Evolutionary conservation across 2,329 filamentous ascomycete species (phyloP), one percentile per base, ranked within the genome.

Genomic region (Sarocladiaceae sp.): DNA sequence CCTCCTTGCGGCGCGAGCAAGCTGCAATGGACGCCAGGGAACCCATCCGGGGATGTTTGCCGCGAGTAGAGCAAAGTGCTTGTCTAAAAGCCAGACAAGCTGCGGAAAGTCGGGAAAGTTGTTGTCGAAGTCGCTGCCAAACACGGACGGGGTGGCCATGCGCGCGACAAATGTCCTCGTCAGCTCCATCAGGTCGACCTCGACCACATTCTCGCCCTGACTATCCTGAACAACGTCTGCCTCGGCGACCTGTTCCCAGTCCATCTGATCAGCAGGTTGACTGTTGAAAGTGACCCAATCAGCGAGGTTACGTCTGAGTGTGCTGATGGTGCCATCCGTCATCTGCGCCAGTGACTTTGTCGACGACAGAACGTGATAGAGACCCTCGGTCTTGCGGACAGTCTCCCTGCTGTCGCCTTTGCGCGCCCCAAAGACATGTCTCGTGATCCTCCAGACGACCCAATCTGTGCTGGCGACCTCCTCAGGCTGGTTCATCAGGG

Each of bases 121-220:
- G 21, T 66, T 58, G 34, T 66, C 56, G 51, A 69, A 66, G 46
- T 68, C 61, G 3, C 59, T 61, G n/a, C 67, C 67, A 37, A 67
- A 61, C 4, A 68, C 52, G 2, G 62, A 56, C 3, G 55, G 49
- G 11, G 57, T 65, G 7, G 62, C 58, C 2, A 63, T 60, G 16
- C 53, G 55, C 20, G 61, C 60, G 7, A 65, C 54, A 46, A 65
- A 68, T 46, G 61, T 61, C 12, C 58, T 61, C 3, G 59, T 51
- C 23, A 68, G 48, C 16, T 58, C 57, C 33, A 58, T 55, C 34
- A 65, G 50, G 24, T 66, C 60, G 2, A 54, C 57, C 16, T 64
- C 58, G 48, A 65, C 62, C 33, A 55, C 55, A 3, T 45, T 47
- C 13, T 56, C 53, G 10, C 53, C 55, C 6, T 44, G 43, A 1